phyloP scores from a whole-genome alignment of 768 basidiomycete species.

The Tulasnella sp. region DNA sequence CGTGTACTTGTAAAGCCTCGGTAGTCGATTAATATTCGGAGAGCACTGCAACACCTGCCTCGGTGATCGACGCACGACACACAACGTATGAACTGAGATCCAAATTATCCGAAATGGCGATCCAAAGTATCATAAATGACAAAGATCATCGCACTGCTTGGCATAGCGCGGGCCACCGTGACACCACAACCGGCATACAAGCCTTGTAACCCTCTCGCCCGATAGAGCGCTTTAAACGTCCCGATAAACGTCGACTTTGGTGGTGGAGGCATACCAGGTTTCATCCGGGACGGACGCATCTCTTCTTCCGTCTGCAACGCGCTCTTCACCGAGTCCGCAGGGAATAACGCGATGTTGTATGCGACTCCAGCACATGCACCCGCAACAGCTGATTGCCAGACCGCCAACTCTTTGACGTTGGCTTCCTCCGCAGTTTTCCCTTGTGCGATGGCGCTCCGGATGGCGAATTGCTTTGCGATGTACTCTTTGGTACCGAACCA shows the following conservation, averaged over 20 bases:
- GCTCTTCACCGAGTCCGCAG: constrained; percentile 89
- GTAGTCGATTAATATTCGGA: no score
- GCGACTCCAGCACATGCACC: constrained; percentile 78
- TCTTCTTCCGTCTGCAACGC: constrained; percentile 92
- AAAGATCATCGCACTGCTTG: constrained; percentile 87
- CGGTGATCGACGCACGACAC: no score
- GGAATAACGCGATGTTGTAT: constrained; percentile 84
- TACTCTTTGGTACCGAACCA: constrained; percentile 90
- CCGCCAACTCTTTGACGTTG: constrained; percentile 35
- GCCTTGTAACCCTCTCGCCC: constrained; percentile 62
- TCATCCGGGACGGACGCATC: constrained; percentile 40
- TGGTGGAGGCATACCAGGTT: constrained; percentile 18
- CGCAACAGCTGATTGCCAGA: constrained; percentile 74
- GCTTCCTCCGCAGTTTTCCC: not conserved
- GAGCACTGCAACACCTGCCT: no score
- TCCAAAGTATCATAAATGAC: constrained; percentile 76
- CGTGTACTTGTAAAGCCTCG: no score
- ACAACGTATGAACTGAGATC: no score
- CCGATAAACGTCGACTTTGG: constrained; percentile 36
- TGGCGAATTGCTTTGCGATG: constrained; percentile 34
- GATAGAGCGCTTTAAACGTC: constrained; percentile 59
- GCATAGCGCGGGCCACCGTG: constrained; percentile 72
- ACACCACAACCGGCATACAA: constrained; percentile 90
- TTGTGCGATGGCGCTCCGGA: not conserved
- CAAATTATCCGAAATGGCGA: constrained; percentile 35